Conservation (phyloP, 139 green algal genomes). For the Chlorella sp. region DNA sequence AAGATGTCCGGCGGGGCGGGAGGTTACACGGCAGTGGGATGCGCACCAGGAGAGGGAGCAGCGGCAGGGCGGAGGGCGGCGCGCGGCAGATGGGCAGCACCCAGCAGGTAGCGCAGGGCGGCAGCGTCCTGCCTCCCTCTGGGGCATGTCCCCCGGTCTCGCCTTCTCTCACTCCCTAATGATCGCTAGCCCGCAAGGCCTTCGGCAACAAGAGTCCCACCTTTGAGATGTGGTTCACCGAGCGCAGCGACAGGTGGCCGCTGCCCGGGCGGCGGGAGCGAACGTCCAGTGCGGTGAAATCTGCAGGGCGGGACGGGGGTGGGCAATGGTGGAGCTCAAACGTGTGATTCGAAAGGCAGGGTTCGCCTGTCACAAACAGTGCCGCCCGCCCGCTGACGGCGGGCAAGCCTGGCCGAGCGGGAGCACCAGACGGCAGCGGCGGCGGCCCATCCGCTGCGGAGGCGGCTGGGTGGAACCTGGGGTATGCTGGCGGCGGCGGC, state of each 20-base stretch:
- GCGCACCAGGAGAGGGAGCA: too few species aligned
- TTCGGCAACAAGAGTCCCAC: not conserved
- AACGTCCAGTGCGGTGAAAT: not conserved
- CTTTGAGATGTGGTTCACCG: constrained; percentile 32
- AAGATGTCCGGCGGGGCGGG: too few species aligned
- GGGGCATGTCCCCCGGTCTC: not conserved
- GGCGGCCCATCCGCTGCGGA: too few species aligned
- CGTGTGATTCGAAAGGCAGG: not conserved
- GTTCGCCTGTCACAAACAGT: not conserved
- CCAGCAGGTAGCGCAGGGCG: too few species aligned
- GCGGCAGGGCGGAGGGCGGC: too few species aligned
- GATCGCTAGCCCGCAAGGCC: not conserved
- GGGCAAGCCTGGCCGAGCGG: too few species aligned
- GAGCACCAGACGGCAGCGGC: too few species aligned
- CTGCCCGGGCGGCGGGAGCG: not conserved
- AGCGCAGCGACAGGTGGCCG: constrained; percentile 15
- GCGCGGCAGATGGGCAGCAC: not conserved
- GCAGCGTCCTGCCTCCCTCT: not conserved
- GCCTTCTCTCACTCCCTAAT: not conserved
- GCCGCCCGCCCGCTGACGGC: too few species aligned
- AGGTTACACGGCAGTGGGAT: too few species aligned
- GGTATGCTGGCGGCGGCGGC: not conserved
- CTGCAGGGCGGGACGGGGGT: not conserved
- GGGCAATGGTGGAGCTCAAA: too few species aligned
- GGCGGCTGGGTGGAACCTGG: not conserved